phyloP scores from a whole-genome alignment of 495 filamentous ascomycete species.

The Parachaetomium inaequale region DNA sequence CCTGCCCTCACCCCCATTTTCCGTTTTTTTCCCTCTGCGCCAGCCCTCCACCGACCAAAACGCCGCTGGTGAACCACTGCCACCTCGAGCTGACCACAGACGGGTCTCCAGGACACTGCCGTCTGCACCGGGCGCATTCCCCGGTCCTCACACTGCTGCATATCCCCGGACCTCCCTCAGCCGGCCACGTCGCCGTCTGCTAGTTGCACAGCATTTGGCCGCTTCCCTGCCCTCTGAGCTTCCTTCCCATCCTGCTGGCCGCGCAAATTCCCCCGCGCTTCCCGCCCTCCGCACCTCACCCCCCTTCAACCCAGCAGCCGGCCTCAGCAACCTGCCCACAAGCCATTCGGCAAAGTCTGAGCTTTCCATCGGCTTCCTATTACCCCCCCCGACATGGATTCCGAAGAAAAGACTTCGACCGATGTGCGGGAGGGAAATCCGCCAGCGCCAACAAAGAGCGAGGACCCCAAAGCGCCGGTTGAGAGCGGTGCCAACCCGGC shows the following conservation, averaged over 20 bases:
- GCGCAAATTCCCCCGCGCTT: not conserved
- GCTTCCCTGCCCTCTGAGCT: not conserved
- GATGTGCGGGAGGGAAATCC: conserved; percentile 28
- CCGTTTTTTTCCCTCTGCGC: not conserved
- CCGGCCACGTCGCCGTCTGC: conserved; percentile 5
- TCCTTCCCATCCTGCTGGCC: not conserved
- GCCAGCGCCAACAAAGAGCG: conserved; percentile 18
- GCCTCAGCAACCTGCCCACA: not conserved
- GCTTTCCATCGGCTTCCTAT: not conserved
- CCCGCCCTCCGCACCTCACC: not conserved
- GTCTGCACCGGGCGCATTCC: not conserved
- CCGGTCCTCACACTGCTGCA: conserved; percentile 6
- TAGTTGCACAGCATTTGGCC: conserved; percentile 2
- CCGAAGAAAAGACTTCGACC: conserved; percentile 21
- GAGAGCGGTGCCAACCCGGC: conserved; percentile 24
- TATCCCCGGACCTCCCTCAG: not conserved
- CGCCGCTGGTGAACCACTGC: too few relatives aligned
- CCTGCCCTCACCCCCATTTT: not conserved
- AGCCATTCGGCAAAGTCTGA: not conserved
- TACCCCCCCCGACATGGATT: conserved; percentile 18
- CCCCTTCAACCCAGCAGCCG: not conserved
- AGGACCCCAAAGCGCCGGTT: conserved; percentile 24
- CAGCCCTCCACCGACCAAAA: too few relatives aligned
- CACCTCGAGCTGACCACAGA: not conserved
- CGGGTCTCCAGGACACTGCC: not conserved